Evolutionary conservation across 2,329 filamentous ascomycete genomes (phyloP), one percentile per base, ranked within the genome.

Genomic region (Periglandula ipomoeae): DNA sequence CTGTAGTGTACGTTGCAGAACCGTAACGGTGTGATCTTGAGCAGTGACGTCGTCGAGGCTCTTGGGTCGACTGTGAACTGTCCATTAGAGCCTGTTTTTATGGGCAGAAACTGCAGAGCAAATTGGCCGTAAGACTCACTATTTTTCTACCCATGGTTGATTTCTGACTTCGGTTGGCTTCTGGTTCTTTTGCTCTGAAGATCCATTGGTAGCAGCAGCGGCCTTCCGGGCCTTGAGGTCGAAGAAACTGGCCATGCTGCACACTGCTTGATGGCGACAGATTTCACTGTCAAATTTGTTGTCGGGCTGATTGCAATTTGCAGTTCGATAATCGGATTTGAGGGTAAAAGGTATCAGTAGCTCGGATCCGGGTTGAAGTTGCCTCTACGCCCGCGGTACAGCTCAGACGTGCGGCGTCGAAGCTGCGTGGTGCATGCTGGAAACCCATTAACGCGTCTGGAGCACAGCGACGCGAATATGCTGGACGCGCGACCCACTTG

Each of bases 61-160:
- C 69, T 94, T 96, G 24, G 93, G 94, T 40, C 93, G 90, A 65
- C 91, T 97, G 56, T 2, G 30, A 22, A 23, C 6, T 7, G 23
- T 15, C 5, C 15, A 20, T 50, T 27, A 50, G 40, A 30, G 23
- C 4, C 5, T 26, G 17, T 6, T 22, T 13, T 34, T 27, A 35
- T 4, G 11, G 27, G 13, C n/a, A 7, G 9, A 19, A 15, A 19
- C 22, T 13, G 9, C 24, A 42, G 34, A 37, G 26, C 20, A 10
- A 19, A n/a, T 43, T n/a, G 17, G 37, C 37, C 5, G n/a, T 3
- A 15, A 4, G 6, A 52, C 77, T 54, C 74, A 95, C 91, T 96
- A 97, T 87, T 97, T 97, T 73, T 97, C 93, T 47, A 97, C 91
- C 93, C 93, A 98, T 60, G 93, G 93, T 62, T 96, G 91, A 8